These are phyloP conservation scores for Kluyveromyces sp. DNA, from an alignment of 1,139 yeast species.

Conservation along the genomic window DNA sequence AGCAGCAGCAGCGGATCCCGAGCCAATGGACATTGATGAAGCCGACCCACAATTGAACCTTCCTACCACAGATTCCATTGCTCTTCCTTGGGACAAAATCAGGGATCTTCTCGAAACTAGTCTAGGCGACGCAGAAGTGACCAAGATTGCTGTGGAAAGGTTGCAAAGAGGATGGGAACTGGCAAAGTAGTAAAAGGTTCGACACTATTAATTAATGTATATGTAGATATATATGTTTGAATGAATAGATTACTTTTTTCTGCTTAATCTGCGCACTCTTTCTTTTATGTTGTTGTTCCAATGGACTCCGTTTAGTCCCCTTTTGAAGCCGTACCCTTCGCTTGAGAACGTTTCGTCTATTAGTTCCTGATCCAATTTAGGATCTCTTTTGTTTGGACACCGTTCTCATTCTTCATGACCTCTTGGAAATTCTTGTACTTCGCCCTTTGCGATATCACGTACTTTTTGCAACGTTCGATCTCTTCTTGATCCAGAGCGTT, in stretches of 20 bases:
- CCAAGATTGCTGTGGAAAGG: conserved; percentile 28
- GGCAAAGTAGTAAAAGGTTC: conserved; percentile 15
- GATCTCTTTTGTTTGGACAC: conserved; percentile 7
- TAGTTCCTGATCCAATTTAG: conserved; percentile 22
- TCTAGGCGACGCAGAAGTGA: conserved; percentile 16
- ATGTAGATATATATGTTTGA: too few relatives aligned
- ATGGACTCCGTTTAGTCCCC: conserved; percentile 33
- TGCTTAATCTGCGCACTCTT: conserved; percentile 31
- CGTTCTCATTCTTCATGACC: conserved; percentile 12
- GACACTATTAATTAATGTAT: too few relatives aligned
- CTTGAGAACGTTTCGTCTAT: conserved; percentile 30
- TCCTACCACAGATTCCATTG: conserved; percentile 2
- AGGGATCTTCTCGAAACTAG: conserved; percentile 19
- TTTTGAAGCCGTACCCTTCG: conserved; percentile 34
- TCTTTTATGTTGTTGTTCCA: conserved; percentile 35
- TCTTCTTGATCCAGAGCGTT: conserved; percentile 78
- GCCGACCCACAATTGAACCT: conserved; percentile 7
- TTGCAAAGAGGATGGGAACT: conserved; percentile 38
- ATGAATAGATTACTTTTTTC: conserved; percentile 12
- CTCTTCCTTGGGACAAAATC: conserved; percentile 34
- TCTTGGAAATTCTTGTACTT: conserved; percentile 33
- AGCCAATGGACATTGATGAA: conserved; percentile 4
- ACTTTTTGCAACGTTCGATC: conserved; percentile 64
- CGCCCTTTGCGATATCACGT: conserved; percentile 58
- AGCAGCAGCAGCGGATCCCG: conserved; percentile 3